Evolutionary conservation across 768 basidiomycete genomes (phyloP), one percentile per base, ranked within the genome.

Genomic region (Tylopilus sp.): DNA sequence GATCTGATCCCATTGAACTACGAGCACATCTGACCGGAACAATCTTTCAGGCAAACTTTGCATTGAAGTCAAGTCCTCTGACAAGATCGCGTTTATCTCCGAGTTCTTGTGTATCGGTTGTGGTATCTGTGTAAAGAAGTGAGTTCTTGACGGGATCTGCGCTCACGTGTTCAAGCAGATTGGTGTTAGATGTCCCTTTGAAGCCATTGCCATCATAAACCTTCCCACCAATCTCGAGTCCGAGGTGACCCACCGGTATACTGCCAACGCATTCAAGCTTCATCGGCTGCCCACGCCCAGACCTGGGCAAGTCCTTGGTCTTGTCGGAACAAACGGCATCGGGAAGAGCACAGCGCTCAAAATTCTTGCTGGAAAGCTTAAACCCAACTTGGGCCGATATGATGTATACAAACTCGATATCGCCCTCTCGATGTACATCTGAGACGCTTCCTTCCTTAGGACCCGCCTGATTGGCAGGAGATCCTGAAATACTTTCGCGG

Each of bases 121-220:
- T 71, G 97, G 97, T 89, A 98, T 99, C 65, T 99, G 97, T 69
- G 95, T 98, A 30, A 98, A 98, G 75, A 99, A 98, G 95, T 97
- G 65, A 68, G 87, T 74, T 28, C 20, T 23, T 44, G 30, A 17
- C 40, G 38, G 28, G 33, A 1, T 44, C 48, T 53, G 13, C 12
- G 44, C 48, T 26, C 22, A 12, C 47, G 35, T 23, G 21, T 51
- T 58, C 25, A 51, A 44, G 47, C 17, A 3, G n/a, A 36, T 41
- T 40, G 21, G 40, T 44, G 39, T 2, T 51, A 98, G 95, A 73
- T 99, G 97, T 66, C 97, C 97, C 23, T 99, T 99, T 65, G 97
- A 99, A 75, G 97, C 97, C 53, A 98, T 99, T 67, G 82, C 90
- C 41, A 98, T 99, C 73, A 98, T 99, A 76, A 99, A 99, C 69